phyloP scores from a whole-genome alignment of 768 basidiomycete species.

The Lenzites betulinus region DNA sequence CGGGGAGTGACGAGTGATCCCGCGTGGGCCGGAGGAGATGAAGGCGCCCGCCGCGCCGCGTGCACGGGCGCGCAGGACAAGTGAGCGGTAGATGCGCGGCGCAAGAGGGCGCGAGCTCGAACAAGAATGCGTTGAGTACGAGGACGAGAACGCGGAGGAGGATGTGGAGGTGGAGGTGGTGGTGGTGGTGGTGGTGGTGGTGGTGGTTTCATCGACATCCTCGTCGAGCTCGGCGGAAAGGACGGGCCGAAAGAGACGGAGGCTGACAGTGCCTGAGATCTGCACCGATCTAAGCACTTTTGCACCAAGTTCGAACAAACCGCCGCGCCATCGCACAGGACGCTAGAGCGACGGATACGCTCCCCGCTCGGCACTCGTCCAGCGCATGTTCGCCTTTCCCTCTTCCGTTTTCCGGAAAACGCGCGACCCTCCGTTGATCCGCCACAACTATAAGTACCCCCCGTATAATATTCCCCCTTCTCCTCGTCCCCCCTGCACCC shows the following conservation, averaged over 20 bases:
- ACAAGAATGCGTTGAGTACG: background rate
- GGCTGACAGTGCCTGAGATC: conserved; percentile 19
- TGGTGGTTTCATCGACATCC: no score
- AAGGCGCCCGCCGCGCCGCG: no score
- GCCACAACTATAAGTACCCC: conserved; percentile 5
- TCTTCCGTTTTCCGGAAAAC: background rate
- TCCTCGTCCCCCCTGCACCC: no score
- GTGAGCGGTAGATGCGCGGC: no score
- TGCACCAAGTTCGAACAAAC: background rate
- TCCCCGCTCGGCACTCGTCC: background rate
- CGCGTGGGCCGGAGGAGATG: conserved; percentile 19
- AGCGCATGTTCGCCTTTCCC: background rate
- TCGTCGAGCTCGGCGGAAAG: no score
- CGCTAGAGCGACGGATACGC: no score
- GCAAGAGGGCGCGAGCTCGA: no score
- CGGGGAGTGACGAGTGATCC: conserved; percentile 19
- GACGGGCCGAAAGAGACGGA: conserved; percentile 27
- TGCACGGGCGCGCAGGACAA: no score
- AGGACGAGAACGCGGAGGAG: background rate
- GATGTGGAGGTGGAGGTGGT: background rate
- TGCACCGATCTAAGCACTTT: background rate
- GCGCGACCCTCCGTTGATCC: background rate
- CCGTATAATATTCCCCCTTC: background rate
- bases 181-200: background rate
- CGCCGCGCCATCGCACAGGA: background rate